Evolutionary conservation across 23 red algal genomes (phyloP).

Genomic region (Pyropia yezoensis): DNA sequence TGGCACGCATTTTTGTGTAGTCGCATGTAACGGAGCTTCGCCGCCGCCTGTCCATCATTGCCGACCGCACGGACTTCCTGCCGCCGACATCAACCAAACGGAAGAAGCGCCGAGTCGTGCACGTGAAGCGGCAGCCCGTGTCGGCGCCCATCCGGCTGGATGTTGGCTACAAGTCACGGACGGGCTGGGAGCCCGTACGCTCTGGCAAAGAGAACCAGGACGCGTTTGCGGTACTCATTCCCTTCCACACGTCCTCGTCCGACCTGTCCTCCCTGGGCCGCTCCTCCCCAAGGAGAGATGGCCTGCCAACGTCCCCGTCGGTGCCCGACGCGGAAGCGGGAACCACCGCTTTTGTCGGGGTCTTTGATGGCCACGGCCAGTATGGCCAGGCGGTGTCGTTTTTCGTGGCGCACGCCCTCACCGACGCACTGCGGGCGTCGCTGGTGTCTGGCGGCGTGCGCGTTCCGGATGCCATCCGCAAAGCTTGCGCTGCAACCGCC

Average conservation of each 20-base stretch:
- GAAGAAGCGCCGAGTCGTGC: slow-evolving; percentile 33
- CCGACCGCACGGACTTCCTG: too few species aligned
- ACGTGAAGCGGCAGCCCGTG: slow-evolving; percentile 45
- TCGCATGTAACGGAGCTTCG: too few species aligned
- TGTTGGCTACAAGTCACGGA: slow-evolving; percentile 49
- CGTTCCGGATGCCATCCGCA: slow-evolving; percentile 2
- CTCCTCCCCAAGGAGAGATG: slow-evolving; percentile 1
- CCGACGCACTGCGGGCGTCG: slow-evolving; percentile 12
- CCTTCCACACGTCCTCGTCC: slow-evolving; percentile 1
- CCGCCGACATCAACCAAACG: too few species aligned
- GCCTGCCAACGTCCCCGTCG: slow-evolving; percentile 1
- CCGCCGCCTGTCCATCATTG: too few species aligned
- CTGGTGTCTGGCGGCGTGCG: slow-evolving; percentile 26
- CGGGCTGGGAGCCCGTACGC: slow-evolving; percentile 89
- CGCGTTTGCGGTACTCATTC: slow-evolving; percentile 17
- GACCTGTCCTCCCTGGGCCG: background rate
- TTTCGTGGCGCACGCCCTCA: slow-evolving; percentile 35
- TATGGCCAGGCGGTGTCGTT: slow-evolving; percentile 51
- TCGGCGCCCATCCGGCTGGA: slow-evolving; percentile 39
- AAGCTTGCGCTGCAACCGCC: slow-evolving; percentile 4
- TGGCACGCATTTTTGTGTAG: too few species aligned
- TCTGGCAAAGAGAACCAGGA: slow-evolving; percentile 68
- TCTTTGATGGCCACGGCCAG: slow-evolving; percentile 80
- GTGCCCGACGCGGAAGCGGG: background rate
- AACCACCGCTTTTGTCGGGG: slow-evolving; percentile 11